Conservation (phyloP, 2,329 filamentous ascomycete species). For the Elsinoe fawcettii region DNA sequence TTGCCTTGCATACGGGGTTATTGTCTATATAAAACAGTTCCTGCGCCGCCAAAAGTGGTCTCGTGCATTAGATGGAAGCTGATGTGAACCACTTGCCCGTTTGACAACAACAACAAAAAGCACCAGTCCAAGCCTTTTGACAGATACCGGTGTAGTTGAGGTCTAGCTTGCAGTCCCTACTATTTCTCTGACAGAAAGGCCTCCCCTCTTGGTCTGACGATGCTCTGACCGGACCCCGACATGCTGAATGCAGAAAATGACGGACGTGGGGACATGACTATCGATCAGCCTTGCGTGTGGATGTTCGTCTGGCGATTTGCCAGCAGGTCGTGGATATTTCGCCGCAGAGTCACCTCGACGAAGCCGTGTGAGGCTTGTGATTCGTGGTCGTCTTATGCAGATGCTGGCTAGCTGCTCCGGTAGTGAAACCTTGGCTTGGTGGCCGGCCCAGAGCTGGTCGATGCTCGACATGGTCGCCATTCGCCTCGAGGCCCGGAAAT, state of each 20-base stretch:
- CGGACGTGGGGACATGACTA: background rate
- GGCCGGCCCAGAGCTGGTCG: background rate
- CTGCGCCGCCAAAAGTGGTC: slow-evolving; percentile 8
- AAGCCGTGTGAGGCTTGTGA: slow-evolving; percentile 1
- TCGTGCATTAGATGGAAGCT: slow-evolving; percentile 1
- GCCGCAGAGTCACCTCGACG: background rate
- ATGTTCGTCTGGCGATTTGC: background rate
- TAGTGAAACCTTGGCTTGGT: slow-evolving; percentile 16
- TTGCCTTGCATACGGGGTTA: slow-evolving; percentile 6
- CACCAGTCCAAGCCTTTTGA: background rate
- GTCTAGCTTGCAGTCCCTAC: background rate
- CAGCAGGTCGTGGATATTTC: background rate
- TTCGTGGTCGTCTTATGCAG: slow-evolving; percentile 12
- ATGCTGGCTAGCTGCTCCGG: slow-evolving; percentile 14
- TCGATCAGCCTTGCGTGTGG: slow-evolving; percentile 10
- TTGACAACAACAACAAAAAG: background rate
- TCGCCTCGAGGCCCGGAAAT: slow-evolving; percentile 13
- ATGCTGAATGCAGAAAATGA: background rate
- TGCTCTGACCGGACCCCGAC: background rate
- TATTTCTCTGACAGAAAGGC: background rate
- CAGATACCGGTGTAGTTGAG: background rate
- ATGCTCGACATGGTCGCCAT: slow-evolving; percentile 1
- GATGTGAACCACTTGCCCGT: background rate
- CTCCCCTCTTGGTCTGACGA: background rate
- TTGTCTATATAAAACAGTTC: slow-evolving; percentile 14